Base-by-base conservation (phyloP, 2,329 filamentous ascomycete species). In the Ceratocystis diversiconidia region DNA sequence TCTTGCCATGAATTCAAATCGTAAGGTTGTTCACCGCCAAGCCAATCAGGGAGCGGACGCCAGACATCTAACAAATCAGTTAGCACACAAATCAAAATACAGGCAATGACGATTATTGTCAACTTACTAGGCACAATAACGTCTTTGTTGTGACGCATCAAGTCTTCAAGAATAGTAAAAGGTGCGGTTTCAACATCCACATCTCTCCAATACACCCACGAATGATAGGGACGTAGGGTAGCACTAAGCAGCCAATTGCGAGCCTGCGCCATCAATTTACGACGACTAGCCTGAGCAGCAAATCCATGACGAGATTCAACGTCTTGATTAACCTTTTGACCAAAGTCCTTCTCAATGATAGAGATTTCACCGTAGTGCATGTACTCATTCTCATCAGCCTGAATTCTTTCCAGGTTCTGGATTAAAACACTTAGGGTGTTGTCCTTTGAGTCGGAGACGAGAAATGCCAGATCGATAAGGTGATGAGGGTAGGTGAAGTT, bases 1-100 rank as follows among this genome's bases (percentile, higher is more conserved):
- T 99, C 94, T 75, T 99, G 94, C 94, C 94, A 99, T 17, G 92
- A 97, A 75, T 99, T 99, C 71, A 99, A 76, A 76, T 99, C 94
- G 74, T 99, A 99, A 1, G 94, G 94, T 74, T 99, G 94, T 74
- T 99, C 94, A 71, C 94, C 95, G 59, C 94, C 94, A 28, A 99
- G 88, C 94, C 94, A 99, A 75, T 99, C 94, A 5, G 94, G 94
- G 61, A 99, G 83, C n/a, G 94, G 94, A 69, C 94, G 87, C 94
- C 94, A 99, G 68, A 99, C 94, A 78, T 99, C 88, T 92, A 68
- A 68, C 52, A 62, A 22, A 65, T 76, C 64, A 76, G 72, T 65
- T 43, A 52, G 19, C 41, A 59, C 5, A 41, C 30, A 22, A 22
- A 28, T 15, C 60, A 43, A 52, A 41, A 5, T 12, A 48, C 25